Evolutionary conservation across 73 alveolate species (phyloP).

Genomic region (Durusdinium trenchii): DNA sequence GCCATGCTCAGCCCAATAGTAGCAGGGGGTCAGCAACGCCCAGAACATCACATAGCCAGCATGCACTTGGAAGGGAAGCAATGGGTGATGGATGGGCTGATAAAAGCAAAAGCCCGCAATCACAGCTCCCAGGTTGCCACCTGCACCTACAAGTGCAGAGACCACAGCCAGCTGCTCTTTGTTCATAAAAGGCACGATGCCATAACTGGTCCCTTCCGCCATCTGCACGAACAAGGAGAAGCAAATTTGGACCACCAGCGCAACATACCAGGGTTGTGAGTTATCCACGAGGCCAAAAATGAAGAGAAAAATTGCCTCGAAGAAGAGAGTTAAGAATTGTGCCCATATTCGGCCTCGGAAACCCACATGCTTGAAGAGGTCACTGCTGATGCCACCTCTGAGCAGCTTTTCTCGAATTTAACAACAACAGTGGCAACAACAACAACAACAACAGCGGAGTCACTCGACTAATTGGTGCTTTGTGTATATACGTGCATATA

Average conservation of each 20-base stretch:
- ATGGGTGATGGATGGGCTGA: conserved; percentile 27
- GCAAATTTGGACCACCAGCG: conserved; percentile 39
- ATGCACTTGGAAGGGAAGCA: conserved; percentile 58
- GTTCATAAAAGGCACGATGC: conserved; percentile 59
- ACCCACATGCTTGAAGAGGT: conserved; percentile 1
- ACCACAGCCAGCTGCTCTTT: conserved; percentile 50
- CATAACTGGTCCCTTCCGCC: conserved; percentile 52
- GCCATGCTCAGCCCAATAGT: conserved; percentile 59
- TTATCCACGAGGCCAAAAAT: conserved; percentile 50
- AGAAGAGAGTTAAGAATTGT: conserved; percentile 32
- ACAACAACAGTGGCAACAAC: too few relatives aligned
- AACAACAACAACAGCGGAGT: too few relatives aligned
- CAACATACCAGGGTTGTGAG: conserved; percentile 31
- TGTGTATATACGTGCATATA: too few relatives aligned
- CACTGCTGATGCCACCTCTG: conserved; percentile 19
- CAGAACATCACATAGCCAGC: conserved; percentile 71
- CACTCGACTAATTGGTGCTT: too few relatives aligned
- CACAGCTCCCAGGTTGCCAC: conserved; percentile 74
- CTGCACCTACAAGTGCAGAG: conserved; percentile 67
- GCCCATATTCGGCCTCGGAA: conserved; percentile 59
- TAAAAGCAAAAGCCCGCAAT: conserved; percentile 63
- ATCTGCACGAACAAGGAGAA: conserved; percentile 55
- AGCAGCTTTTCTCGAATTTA: too few relatives aligned
- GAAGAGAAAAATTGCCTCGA: conserved; percentile 53
- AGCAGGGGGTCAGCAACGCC: conserved; percentile 70